Conservation (phyloP, 305 asterid genomes). For the Lippia alba region DNA sequence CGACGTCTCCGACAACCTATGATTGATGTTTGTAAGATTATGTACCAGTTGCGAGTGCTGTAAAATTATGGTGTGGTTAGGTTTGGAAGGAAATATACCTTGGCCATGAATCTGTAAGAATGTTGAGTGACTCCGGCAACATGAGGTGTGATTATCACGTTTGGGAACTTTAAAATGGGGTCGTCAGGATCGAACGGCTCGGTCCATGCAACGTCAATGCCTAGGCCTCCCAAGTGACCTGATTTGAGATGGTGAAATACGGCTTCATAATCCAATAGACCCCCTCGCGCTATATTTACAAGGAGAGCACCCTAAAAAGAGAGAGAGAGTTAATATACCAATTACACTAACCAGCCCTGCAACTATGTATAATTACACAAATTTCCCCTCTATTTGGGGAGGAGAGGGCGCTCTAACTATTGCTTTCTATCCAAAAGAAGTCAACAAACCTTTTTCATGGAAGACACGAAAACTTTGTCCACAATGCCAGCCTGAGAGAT, state of each 20-base stretch:
- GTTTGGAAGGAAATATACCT: conserved; percentile 52
- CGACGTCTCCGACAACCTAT: conserved; percentile 89
- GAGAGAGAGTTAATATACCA: neutral
- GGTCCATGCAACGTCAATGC: conserved; percentile 92
- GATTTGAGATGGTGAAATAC: conserved; percentile 67
- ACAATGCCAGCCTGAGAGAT: conserved; percentile 78
- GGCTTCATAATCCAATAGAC: conserved; percentile 78
- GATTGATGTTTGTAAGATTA: neutral
- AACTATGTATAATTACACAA: too few relatives aligned
- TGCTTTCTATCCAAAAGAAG: neutral
- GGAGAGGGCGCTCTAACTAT: neutral
- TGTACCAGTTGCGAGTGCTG: neutral
- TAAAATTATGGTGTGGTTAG: neutral
- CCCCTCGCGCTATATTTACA: conserved; percentile 87
- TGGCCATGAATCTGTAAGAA: conserved; percentile 82
- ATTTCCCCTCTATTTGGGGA: too few relatives aligned
- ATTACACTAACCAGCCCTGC: too few relatives aligned
- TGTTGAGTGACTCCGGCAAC: conserved; percentile 87
- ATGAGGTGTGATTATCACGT: conserved; percentile 88
- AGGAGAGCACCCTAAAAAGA: conserved; percentile 71
- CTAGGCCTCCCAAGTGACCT: conserved; percentile 94
- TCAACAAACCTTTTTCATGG: conserved; percentile 81
- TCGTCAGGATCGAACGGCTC: conserved; percentile 97
- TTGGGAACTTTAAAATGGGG: conserved; percentile 71
- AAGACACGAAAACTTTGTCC: conserved; percentile 70